Evolutionary conservation across 768 basidiomycete genomes (phyloP).

Genomic region (Erythrobasidium yunnanense): DNA sequence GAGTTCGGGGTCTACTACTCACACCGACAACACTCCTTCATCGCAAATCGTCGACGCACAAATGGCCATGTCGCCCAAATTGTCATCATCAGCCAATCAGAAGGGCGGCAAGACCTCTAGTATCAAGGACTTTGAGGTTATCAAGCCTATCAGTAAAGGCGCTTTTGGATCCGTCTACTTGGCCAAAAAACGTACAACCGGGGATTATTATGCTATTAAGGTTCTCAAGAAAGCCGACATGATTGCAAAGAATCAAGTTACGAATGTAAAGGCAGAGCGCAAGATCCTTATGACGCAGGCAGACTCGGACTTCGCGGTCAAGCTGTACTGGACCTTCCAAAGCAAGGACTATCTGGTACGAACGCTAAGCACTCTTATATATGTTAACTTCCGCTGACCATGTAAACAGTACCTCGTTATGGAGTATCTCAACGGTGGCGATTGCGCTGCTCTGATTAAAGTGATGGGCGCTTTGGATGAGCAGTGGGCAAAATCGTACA

Average conservation of each 20-base stretch:
- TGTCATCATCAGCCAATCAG: constrained; percentile 64
- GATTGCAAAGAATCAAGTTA: constrained; percentile 99
- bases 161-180: constrained; percentile 97
- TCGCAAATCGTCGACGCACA: background rate
- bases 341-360: constrained; percentile 78
- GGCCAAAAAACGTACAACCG: constrained; percentile 94
- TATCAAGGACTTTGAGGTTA: constrained; percentile 97
- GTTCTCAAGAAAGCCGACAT: constrained; percentile 99
- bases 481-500: constrained; percentile 92
- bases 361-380: background rate
- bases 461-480: constrained; percentile 84
- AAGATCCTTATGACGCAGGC: constrained; percentile 99
- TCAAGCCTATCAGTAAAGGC: constrained; percentile 98
- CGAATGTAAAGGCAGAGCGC: constrained; percentile 97
- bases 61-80: constrained; percentile 72
- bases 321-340: constrained; percentile 97
- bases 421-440: constrained; percentile 98
- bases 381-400: background rate
- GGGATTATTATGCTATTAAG: constrained; percentile 98
- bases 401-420: constrained; percentile 67
- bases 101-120: constrained; percentile 73
- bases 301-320: constrained; percentile 89
- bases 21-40: background rate
- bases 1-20: no score
- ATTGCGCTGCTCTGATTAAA: constrained; percentile 94